Conservation (phyloP, 495 filamentous ascomycete species). For the Pyrenopolyporus hunteri region DNA sequence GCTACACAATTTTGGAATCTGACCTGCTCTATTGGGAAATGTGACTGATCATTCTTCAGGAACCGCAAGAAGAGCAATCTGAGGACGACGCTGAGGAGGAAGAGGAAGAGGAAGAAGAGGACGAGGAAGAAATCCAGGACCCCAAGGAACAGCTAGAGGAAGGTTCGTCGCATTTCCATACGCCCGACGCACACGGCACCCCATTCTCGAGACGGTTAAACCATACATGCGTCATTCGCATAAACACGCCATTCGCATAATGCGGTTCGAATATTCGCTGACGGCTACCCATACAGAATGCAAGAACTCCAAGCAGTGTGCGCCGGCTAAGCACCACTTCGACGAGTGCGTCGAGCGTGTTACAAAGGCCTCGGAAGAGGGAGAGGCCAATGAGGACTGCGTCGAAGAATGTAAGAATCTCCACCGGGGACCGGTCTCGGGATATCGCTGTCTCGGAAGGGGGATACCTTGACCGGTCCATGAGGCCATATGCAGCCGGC, state of each 20-base stretch:
- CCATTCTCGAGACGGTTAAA: background rate
- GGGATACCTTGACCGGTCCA: background rate
- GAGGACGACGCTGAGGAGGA: constrained; percentile 56
- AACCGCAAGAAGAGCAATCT: constrained; percentile 49
- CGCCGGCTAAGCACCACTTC: constrained; percentile 92
- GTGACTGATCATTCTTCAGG: constrained; percentile 45
- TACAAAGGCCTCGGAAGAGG: constrained; percentile 67
- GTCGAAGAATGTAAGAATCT: constrained; percentile 93
- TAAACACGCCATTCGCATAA: background rate
- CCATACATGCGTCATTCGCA: background rate
- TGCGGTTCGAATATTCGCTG: constrained; percentile 30
- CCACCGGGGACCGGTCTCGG: background rate
- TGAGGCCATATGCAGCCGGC: background rate
- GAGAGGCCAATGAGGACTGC: constrained; percentile 83
- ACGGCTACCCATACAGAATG: constrained; percentile 69
- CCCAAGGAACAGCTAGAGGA: constrained; percentile 87
- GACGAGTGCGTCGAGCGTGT: constrained; percentile 97
- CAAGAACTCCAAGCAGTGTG: constrained; percentile 80
- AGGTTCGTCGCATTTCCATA: constrained; percentile 59
- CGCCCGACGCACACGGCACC: constrained; percentile 45
- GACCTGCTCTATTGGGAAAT: constrained; percentile 47
- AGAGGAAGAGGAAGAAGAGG: constrained; percentile 82
- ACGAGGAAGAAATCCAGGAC: constrained; percentile 89
- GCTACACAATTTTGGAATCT: constrained; percentile 35
- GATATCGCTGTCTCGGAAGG: background rate